phyloP scores from a whole-genome alignment of 208 protist genomes.

The Leishmania arabica region DNA sequence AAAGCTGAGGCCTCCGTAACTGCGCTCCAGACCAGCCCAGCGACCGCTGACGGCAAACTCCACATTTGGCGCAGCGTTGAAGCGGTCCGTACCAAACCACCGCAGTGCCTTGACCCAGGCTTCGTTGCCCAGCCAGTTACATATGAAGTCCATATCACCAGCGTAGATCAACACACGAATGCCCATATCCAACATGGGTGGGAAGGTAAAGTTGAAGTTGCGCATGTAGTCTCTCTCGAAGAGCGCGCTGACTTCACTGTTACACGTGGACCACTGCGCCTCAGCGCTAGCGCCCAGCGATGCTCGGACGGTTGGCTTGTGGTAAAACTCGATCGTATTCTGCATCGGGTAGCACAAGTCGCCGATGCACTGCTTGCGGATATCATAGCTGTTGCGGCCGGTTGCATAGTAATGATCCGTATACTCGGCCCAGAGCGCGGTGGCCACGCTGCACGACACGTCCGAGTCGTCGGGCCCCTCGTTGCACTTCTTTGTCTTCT shows the following conservation, averaged over 20 bases:
- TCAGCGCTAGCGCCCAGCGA: slow-evolving; percentile 56
- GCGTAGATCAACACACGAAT: slow-evolving; percentile 92
- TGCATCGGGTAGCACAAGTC: slow-evolving; percentile 22
- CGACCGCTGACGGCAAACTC: slow-evolving; percentile 37
- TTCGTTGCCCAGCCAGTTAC: slow-evolving; percentile 93
- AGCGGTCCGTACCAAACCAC: slow-evolving; percentile 72
- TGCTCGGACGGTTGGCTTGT: slow-evolving; percentile 32
- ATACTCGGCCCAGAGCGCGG: neutral
- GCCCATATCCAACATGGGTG: slow-evolving; percentile 53
- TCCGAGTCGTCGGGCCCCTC: neutral
- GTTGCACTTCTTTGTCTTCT: slow-evolving; percentile 41
- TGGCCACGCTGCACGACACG: slow-evolving; percentile 20
- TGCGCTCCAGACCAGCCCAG: slow-evolving; percentile 33
- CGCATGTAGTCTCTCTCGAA: slow-evolving; percentile 74
- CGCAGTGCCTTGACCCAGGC: slow-evolving; percentile 66
- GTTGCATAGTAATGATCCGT: slow-evolving; percentile 26
- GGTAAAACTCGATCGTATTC: slow-evolving; percentile 40
- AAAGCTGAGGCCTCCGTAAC: slow-evolving; percentile 67
- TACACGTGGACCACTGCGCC: slow-evolving; percentile 62
- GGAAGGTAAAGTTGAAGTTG: slow-evolving; percentile 67
- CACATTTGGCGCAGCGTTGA: slow-evolving; percentile 50
- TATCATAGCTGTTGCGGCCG: slow-evolving; percentile 87
- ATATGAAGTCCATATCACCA: slow-evolving; percentile 92
- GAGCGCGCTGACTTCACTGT: slow-evolving; percentile 36
- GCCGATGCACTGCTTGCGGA: slow-evolving; percentile 61